These are phyloP conservation scores for Endogone sp. DNA, from an alignment of 192 early-diverging fungal genomes.

Conservation along the genomic window DNA sequence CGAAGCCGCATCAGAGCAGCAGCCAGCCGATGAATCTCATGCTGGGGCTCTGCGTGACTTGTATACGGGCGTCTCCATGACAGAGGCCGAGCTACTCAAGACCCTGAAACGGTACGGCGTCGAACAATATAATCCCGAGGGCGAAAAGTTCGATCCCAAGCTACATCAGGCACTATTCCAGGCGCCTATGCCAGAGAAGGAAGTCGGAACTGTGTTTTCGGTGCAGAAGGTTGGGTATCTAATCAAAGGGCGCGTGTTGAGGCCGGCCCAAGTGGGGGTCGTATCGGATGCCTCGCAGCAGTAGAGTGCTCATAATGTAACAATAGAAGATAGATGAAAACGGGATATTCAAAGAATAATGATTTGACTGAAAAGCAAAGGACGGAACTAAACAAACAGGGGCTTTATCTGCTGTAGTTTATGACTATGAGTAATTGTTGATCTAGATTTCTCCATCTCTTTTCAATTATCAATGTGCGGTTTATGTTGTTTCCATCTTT, in stretches of 20 bases:
- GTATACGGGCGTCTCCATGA: constrained; percentile 87
- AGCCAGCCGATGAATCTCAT: constrained; percentile 9
- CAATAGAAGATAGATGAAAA: background rate
- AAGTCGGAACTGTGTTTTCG: constrained; percentile 79
- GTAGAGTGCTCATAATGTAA: background rate
- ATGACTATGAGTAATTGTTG: too few species aligned
- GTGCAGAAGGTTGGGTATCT: constrained; percentile 95
- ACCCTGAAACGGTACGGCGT: constrained; percentile 85
- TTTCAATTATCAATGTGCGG: too few species aligned
- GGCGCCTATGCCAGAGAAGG: constrained; percentile 83
- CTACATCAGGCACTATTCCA: constrained; percentile 94
- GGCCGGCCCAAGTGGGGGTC: constrained; percentile 96
- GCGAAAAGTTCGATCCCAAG: constrained; percentile 93
- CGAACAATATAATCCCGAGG: constrained; percentile 76
- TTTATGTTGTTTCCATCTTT: too few species aligned
- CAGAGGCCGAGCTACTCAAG: constrained; percentile 77
- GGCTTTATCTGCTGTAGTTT: too few species aligned
- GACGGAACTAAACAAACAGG: too few species aligned
- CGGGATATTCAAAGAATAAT: background rate
- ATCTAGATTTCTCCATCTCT: too few species aligned
- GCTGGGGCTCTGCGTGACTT: constrained; percentile 62
- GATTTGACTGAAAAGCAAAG: background rate
- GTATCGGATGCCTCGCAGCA: constrained; percentile 52
- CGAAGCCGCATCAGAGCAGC: background rate
- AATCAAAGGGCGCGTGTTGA: constrained; percentile 85